Conservation (phyloP, 768 basidiomycete species). For the Mycena alexandri region DNA sequence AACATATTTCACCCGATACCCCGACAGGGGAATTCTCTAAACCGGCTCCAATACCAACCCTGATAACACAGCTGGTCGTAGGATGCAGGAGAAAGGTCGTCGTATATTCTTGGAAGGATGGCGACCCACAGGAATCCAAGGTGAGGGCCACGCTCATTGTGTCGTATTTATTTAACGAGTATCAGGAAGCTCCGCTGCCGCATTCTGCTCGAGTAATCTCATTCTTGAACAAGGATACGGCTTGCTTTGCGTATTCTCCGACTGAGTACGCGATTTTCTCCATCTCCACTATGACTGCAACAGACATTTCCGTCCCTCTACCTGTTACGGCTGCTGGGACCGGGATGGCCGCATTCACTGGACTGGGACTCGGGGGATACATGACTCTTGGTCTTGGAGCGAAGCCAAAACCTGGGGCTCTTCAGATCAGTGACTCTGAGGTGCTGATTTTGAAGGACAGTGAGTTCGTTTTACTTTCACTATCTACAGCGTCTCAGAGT, state of each 20-base stretch:
- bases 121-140: slow-evolving; percentile 79
- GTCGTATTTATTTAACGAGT: slow-evolving; percentile 8
- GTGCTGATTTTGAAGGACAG: slow-evolving; percentile 84
- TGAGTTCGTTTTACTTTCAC: slow-evolving; percentile 52
- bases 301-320: slow-evolving; percentile 66
- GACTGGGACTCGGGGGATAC: slow-evolving; percentile 84
- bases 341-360: slow-evolving; percentile 83
- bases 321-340: slow-evolving; percentile 57
- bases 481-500: neutral
- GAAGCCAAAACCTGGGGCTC: slow-evolving; percentile 75
- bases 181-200: slow-evolving; percentile 83
- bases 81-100: slow-evolving; percentile 90
- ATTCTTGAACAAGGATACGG: slow-evolving; percentile 72
- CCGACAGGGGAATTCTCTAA: slow-evolving; percentile 48
- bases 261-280: slow-evolving; percentile 84
- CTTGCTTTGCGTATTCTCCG: slow-evolving; percentile 85
- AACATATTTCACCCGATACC: slow-evolving; percentile 51
- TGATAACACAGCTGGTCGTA: slow-evolving; percentile 83
- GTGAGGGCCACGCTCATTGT: slow-evolving; percentile 52
- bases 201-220: slow-evolving; percentile 91
- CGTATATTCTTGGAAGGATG: slow-evolving; percentile 89
- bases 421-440: slow-evolving; percentile 70
- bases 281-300: slow-evolving; percentile 66
- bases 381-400: slow-evolving; percentile 87
- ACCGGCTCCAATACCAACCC: slow-evolving; percentile 66